These are phyloP conservation scores for Epicoccum sorghinum DNA, from an alignment of 2,329 filamentous ascomycete species.

Conservation along the genomic window DNA sequence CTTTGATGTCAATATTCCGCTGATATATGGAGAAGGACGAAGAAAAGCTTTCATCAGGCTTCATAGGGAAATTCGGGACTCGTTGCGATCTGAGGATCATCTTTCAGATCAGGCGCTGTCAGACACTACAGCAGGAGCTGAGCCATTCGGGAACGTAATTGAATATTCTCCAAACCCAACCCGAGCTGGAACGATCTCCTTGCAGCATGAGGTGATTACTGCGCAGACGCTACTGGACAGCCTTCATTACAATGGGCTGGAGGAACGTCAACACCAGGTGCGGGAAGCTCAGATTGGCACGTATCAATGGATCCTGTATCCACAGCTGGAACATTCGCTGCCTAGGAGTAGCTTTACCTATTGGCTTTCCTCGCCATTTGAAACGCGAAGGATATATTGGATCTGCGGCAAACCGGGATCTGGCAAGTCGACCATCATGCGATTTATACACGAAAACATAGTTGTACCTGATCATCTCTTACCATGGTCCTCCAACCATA, in stretches of 20 bases:
- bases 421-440: conserved; percentile 51
- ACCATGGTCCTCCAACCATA: background rate
- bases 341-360: conserved; percentile 37
- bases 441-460: conserved; percentile 22
- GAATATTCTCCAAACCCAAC: background rate
- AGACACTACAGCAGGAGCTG: background rate
- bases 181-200: background rate
- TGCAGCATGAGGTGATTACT: background rate
- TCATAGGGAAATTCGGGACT: background rate
- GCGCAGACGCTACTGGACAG: background rate
- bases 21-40: conserved; percentile 35
- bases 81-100: background rate
- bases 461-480: conserved; percentile 20
- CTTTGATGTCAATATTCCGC: conserved; percentile 17
- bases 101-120: background rate
- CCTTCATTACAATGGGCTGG: conserved; percentile 36
- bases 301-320: conserved; percentile 45
- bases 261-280: conserved; percentile 46
- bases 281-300: conserved; percentile 46
- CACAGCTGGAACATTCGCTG: background rate
- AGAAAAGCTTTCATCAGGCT: background rate
- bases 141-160: background rate
- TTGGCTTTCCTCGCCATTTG: conserved; percentile 43
- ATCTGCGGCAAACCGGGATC: conserved; percentile 45
- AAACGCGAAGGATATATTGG: conserved; percentile 23